Evolutionary conservation across 129 eudicot species (phyloP).

Genomic region (Calendula officinalis): DNA sequence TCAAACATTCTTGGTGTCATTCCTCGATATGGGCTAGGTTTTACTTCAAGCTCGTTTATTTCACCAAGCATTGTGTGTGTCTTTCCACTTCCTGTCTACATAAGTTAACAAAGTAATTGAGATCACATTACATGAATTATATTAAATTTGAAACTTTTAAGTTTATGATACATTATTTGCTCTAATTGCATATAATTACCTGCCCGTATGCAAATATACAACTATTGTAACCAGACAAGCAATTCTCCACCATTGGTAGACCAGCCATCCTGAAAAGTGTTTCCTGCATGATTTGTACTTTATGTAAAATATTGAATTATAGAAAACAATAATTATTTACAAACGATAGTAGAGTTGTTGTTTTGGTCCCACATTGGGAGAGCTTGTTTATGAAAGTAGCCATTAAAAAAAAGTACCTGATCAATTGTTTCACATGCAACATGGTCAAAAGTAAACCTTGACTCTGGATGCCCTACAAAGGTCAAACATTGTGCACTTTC

Average conservation of each 20-base stretch:
- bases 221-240: conserved; percentile 94
- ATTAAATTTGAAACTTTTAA: neutral
- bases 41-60: conserved; percentile 64
- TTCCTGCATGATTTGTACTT: conserved; percentile 52
- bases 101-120: conserved; percentile 16
- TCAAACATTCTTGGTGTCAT: conserved; percentile 98
- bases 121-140: neutral
- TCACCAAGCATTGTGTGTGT: conserved; percentile 97
- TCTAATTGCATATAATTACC: conserved; percentile 42
- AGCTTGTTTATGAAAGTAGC: neutral
- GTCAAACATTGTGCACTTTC: conserved; percentile 78
- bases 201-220: conserved; percentile 98
- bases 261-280: conserved; percentile 94
- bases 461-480: conserved; percentile 85
- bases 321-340: neutral
- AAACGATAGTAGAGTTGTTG: neutral
- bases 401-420: conserved; percentile 46
- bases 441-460: conserved; percentile 87
- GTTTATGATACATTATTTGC: neutral
- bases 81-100: conserved; percentile 98
- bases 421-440: conserved; percentile 89
- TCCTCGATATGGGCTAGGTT: conserved; percentile 82
- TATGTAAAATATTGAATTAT: neutral
- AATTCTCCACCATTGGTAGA: conserved; percentile 98
- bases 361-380: neutral